phyloP scores from a whole-genome alignment of 805 yeast species.

The Naumovozyma dairenensis region DNA sequence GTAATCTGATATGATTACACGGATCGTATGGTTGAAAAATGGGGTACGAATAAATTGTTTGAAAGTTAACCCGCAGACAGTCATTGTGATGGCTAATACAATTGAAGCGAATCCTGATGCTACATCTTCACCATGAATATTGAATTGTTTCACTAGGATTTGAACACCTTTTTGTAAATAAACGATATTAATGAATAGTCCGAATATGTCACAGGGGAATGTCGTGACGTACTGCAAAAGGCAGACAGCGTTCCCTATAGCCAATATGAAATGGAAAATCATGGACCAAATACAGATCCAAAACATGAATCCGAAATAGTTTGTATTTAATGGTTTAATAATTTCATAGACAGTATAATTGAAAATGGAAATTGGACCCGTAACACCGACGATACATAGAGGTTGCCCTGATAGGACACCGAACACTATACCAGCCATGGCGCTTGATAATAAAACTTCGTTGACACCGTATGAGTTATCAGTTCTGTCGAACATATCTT shows the following conservation, averaged over 20 bases:
- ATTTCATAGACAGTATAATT: constrained; percentile 63
- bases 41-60: constrained; percentile 38
- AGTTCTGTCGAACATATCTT: constrained; percentile 92
- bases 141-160: constrained; percentile 64
- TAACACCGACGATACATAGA: constrained; percentile 88
- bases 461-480: constrained; percentile 82
- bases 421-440: constrained; percentile 81
- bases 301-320: constrained; percentile 85
- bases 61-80: constrained; percentile 69
- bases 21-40: constrained; percentile 45
- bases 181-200: constrained; percentile 78
- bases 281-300: constrained; percentile 92
- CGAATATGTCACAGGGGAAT: constrained; percentile 88
- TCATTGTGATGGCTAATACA: constrained; percentile 64
- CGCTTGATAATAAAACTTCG: constrained; percentile 75
- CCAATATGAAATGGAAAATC: constrained; percentile 67
- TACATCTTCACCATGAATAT: constrained; percentile 26
- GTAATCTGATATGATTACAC: constrained; percentile 76
- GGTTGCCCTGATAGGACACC: constrained; percentile 88
- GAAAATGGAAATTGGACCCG: constrained; percentile 91
- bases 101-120: constrained; percentile 64
- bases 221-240: constrained; percentile 62
- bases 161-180: constrained; percentile 88
- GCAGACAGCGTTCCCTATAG: constrained; percentile 57
- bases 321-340: constrained; percentile 30